phyloP scores from a whole-genome alignment of 495 filamentous ascomycete species.

The Neurospora cerealis region DNA sequence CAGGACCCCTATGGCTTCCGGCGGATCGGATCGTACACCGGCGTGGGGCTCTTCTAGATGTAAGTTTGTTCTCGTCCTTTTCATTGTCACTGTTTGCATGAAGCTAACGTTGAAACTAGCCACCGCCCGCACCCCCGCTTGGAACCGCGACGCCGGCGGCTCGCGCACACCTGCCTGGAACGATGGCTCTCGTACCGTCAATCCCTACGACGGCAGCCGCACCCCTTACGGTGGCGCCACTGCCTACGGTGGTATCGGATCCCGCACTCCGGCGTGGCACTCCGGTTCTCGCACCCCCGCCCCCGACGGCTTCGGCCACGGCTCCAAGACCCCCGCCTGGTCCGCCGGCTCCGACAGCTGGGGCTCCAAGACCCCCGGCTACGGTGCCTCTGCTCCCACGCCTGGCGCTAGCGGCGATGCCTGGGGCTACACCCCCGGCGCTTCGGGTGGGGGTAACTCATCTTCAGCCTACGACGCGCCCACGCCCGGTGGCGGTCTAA shows the following conservation, averaged over 20 bases:
- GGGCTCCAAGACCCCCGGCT: conserved; percentile 68
- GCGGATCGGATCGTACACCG: conserved; percentile 54
- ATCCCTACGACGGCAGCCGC: conserved; percentile 70
- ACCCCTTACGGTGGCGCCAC: conserved; percentile 53
- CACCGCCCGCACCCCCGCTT: conserved; percentile 53
- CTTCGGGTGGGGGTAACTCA: conserved; percentile 41
- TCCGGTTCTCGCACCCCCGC: conserved; percentile 50
- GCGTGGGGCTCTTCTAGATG: conserved; percentile 54
- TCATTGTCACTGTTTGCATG: not conserved
- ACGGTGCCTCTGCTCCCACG: conserved; percentile 46
- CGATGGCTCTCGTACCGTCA: conserved; percentile 63
- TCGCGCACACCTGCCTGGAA: conserved; percentile 74
- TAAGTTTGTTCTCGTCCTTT: conserved; percentile 33
- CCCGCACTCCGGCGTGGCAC: conserved; percentile 42
- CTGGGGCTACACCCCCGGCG: conserved; percentile 42
- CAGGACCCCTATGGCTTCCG: conserved; percentile 55
- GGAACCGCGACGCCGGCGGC: conserved; percentile 45
- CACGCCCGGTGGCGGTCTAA: conserved; percentile 59
- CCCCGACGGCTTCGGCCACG: conserved; percentile 52
- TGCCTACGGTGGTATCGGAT: conserved; percentile 48
- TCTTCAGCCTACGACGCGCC: conserved; percentile 63
- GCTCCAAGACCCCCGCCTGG: conserved; percentile 64
- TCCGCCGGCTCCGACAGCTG: conserved; percentile 57
- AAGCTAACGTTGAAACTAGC: conserved; percentile 34
- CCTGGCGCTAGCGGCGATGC: conserved; percentile 42